Conservation (phyloP, 352 stramenopile species). For the Phytopythium cucurbitacearum region DNA sequence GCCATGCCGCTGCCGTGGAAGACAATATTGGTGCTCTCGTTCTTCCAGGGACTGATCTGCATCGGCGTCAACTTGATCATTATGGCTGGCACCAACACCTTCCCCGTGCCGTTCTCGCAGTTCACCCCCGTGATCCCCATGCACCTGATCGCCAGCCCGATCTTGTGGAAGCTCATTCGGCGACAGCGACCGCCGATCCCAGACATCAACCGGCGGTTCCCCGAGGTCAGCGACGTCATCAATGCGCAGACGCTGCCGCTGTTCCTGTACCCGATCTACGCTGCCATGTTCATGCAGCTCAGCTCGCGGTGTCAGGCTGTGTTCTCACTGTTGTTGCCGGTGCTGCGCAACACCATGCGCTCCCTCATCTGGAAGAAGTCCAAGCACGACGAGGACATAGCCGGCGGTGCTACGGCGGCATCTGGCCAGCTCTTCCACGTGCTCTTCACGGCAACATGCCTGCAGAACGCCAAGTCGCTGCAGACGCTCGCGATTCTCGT, state of each 20-base stretch:
- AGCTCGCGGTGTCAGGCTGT: slow-evolving; percentile 11
- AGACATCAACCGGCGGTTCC: slow-evolving; percentile 4
- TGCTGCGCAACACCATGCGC: slow-evolving; percentile 19
- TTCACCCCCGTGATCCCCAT: slow-evolving; percentile 11
- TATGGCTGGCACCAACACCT: slow-evolving; percentile 10
- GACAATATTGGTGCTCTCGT: neutral
- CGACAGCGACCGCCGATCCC: slow-evolving; percentile 1
- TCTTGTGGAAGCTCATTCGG: neutral
- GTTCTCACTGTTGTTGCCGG: slow-evolving; percentile 24
- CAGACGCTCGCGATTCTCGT: slow-evolving; percentile 19
- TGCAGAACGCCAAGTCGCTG: slow-evolving; percentile 32
- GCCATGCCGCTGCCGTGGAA: neutral
- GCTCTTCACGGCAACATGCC: slow-evolving; percentile 27
- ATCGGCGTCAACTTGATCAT: slow-evolving; percentile 7
- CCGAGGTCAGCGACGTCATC: slow-evolving; percentile 3
- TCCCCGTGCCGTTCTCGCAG: slow-evolving; percentile 28
- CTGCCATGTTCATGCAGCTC: slow-evolving; percentile 21
- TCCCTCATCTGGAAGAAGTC: slow-evolving; percentile 14
- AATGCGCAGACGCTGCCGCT: slow-evolving; percentile 11
- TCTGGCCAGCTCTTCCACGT: slow-evolving; percentile 29
- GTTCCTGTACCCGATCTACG: slow-evolving; percentile 26
- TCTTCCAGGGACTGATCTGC: neutral
- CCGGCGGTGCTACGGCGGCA: slow-evolving; percentile 5
- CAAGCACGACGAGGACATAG: slow-evolving; percentile 20
- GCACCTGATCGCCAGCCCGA: neutral